A percentile compares a stretch with the other conserved stretches of the same genome.
phyloP scores from a whole-genome alignment of 2,329 filamentous ascomycete species.

The Talaromyces sp. region DNA sequence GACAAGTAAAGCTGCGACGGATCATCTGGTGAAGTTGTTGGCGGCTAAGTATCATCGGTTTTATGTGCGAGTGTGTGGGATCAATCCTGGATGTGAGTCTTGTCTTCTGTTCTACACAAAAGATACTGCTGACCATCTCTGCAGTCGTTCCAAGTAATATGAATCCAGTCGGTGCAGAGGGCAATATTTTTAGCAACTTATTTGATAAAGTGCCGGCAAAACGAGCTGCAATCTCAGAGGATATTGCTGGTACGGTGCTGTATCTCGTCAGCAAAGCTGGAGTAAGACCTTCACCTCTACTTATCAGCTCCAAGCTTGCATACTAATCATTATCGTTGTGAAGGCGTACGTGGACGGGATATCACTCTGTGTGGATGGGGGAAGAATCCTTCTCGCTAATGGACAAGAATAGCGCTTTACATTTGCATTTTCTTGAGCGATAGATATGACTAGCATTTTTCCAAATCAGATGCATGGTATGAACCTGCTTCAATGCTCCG shows the following conservation, averaged over 20 bases:
- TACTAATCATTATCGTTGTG: background rate
- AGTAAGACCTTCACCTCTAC: constrained; percentile 25
- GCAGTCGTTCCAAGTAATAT: constrained; percentile 44
- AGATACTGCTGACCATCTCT: constrained; percentile 10
- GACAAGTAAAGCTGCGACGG: constrained; percentile 51
- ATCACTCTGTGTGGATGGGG: constrained; percentile 42
- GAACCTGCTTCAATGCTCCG: background rate
- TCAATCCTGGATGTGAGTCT: constrained; percentile 41
- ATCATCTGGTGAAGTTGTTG: constrained; percentile 49
- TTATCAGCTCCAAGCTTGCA: background rate
- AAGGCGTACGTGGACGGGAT: constrained; percentile 42
- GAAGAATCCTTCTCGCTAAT: constrained; percentile 40
- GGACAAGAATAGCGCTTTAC: constrained; percentile 30
- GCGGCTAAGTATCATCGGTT: constrained; percentile 48
- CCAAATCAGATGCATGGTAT: background rate
- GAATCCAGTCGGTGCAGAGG: constrained; percentile 42
- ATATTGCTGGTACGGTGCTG: constrained; percentile 44
- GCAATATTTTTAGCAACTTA: constrained; percentile 41
- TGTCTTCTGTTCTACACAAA: constrained; percentile 27
- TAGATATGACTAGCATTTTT: background rate
- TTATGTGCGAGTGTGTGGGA: constrained; percentile 44
- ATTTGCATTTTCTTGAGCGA: background rate
- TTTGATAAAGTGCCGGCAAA: constrained; percentile 42
- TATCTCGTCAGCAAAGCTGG: constrained; percentile 44
- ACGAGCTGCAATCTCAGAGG: constrained; percentile 38